Conservation (phyloP, 2,329 filamentous ascomycete genomes). For the Penicillium sp. region DNA sequence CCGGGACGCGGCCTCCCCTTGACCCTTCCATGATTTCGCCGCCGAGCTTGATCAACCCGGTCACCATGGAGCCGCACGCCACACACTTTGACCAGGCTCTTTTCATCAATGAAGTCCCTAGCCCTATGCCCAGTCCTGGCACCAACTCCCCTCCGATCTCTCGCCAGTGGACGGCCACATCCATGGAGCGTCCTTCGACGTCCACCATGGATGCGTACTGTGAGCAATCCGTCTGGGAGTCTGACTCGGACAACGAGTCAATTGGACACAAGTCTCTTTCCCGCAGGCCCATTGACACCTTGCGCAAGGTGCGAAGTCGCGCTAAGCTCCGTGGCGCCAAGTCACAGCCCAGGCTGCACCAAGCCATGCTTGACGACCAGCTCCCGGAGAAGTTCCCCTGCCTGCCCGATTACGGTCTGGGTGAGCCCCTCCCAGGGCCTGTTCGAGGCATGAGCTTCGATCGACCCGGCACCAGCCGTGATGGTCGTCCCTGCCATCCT, state of each 20-base stretch:
- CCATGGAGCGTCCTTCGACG: conserved; percentile 32
- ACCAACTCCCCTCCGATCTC: conserved; percentile 31
- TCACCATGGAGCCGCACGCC: conserved; percentile 38
- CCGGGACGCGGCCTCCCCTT: conserved; percentile 27
- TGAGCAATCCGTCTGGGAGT: conserved; percentile 41
- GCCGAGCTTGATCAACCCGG: conserved; percentile 36
- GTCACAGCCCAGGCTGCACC: conserved; percentile 34
- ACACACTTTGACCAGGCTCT: conserved; percentile 39
- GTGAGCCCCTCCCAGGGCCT: conserved; percentile 11
- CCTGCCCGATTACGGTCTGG: conserved; percentile 24
- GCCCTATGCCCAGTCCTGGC: conserved; percentile 34
- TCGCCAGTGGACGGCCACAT: conserved; percentile 26
- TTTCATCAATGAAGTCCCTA: conserved; percentile 39
- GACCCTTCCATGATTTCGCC: conserved; percentile 40
- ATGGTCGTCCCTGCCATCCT: conserved; percentile 20
- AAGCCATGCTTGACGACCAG: conserved; percentile 20
- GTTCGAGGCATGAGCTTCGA: conserved; percentile 18
- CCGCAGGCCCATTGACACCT: conserved; percentile 36
- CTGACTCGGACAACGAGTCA: conserved; percentile 38
- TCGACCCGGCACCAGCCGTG: conserved; percentile 23
- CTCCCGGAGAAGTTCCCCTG: conserved; percentile 28
- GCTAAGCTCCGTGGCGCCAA: conserved; percentile 39
- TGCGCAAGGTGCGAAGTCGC: conserved; percentile 40
- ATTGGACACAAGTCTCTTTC: conserved; percentile 34
- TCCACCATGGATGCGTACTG: conserved; percentile 32